These are phyloP conservation scores for Parafenestella ontariensis DNA, from an alignment of 2,329 filamentous ascomycete species.

Conservation along the genomic window DNA sequence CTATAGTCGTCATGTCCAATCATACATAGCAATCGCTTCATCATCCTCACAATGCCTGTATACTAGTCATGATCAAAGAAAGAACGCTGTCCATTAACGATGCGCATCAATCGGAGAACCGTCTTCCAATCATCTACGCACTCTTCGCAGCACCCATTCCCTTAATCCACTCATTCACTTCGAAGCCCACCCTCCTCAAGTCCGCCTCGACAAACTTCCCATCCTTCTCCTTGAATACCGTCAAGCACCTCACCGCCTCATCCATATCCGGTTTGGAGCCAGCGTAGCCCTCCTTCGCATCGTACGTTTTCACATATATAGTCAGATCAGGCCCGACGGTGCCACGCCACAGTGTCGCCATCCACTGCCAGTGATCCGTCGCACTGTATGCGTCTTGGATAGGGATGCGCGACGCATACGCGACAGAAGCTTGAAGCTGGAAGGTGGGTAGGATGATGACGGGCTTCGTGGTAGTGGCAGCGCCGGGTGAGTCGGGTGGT, in stretches of 20 bases:
- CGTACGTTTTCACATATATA: constrained; percentile 64
- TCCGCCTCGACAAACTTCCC: constrained; percentile 55
- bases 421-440: constrained; percentile 79
- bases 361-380: constrained; percentile 97
- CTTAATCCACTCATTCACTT: constrained; percentile 81
- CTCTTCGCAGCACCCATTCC: constrained; percentile 21
- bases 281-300: constrained; percentile 32
- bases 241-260: constrained; percentile 50
- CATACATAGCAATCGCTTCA: not conserved
- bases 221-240: constrained; percentile 44
- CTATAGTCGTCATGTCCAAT: not conserved
- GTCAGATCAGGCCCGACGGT: constrained; percentile 82
- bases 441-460: constrained; percentile 81
- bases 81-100: not conserved
- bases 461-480: constrained; percentile 56
- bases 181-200: constrained; percentile 79
- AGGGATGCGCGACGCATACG: constrained; percentile 74
- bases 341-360: constrained; percentile 90
- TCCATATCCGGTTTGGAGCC: constrained; percentile 52
- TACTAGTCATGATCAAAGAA: not conserved
- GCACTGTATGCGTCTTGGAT: constrained; percentile 80
- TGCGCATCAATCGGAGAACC: not conserved
- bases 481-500: constrained; percentile 9
- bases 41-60: not conserved
- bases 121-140: not conserved